These are phyloP conservation scores for Pyrenopolyporus hunteri DNA, from an alignment of 495 filamentous ascomycete species.

Conservation along the genomic window DNA sequence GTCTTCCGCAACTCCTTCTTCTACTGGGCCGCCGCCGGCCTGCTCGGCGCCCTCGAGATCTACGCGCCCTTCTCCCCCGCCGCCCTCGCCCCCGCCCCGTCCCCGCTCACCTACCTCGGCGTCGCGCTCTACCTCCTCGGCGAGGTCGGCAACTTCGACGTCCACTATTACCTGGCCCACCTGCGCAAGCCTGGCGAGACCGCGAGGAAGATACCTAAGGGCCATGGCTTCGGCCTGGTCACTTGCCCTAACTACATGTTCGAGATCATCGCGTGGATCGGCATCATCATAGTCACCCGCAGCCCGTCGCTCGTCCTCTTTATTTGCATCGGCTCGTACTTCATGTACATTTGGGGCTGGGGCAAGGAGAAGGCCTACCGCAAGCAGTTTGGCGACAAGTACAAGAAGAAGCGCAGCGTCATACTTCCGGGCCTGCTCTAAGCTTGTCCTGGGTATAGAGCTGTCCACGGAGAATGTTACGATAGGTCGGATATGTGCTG, in stretches of 20 bases:
- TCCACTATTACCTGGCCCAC: conserved; percentile 75
- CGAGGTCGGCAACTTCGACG: conserved; percentile 78
- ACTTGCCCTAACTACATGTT: conserved; percentile 99
- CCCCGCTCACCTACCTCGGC: conserved; percentile 59
- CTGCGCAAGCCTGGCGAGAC: conserved; percentile 82
- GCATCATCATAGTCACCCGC: conserved; percentile 74
- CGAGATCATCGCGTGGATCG: conserved; percentile 84
- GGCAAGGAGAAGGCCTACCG: conserved; percentile 93
- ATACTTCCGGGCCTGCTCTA: conserved; percentile 74
- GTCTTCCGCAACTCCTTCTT: conserved; percentile 91
- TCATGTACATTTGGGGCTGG: conserved; percentile 86
- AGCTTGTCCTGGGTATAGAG: background rate
- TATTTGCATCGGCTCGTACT: conserved; percentile 64
- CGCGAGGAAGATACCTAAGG: conserved; percentile 83
- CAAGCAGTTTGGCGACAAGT: conserved; percentile 86
- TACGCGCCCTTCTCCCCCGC: conserved; percentile 75
- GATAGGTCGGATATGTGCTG: background rate
- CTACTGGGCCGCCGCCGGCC: conserved; percentile 85
- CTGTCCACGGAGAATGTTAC: background rate
- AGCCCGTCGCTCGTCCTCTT: conserved; percentile 79
- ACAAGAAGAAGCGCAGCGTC: conserved; percentile 82
- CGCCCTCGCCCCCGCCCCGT: conserved; percentile 58
- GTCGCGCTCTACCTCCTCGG: conserved; percentile 73
- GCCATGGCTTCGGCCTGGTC: conserved; percentile 83
- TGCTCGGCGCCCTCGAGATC: conserved; percentile 82